Percentiles rank a stretch among this genome's conserved stretches.
Conservation (phyloP, 495 filamentous ascomycete genomes). For the Podospora australis region DNA sequence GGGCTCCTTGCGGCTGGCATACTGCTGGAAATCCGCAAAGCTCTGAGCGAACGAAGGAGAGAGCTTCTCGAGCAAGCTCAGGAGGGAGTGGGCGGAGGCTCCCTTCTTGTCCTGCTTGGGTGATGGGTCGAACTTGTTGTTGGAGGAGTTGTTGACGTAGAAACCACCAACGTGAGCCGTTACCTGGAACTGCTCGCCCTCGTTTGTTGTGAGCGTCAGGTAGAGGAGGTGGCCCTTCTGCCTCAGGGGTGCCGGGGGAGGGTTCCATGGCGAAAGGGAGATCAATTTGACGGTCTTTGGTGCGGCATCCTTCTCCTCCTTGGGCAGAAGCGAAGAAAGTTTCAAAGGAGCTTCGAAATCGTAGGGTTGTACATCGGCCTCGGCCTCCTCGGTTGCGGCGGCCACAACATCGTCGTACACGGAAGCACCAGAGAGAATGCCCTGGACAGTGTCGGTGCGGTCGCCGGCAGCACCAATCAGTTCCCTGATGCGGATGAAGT, state of each 20-base stretch:
- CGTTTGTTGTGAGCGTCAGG: conserved; percentile 76
- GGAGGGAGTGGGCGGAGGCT: conserved; percentile 73
- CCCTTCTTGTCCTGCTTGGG: conserved; percentile 62
- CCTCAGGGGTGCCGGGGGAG: conserved; percentile 81
- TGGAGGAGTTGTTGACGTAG: conserved; percentile 89
- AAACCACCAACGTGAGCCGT: conserved; percentile 92
- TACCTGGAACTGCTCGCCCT: conserved; percentile 89
- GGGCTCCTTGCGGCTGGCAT: conserved; percentile 75
- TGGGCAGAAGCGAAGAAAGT: conserved; percentile 65
- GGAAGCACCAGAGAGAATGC: conserved; percentile 78
- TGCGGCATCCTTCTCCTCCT: conserved; percentile 49
- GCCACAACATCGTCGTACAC: conserved; percentile 70
- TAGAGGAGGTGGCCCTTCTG: conserved; percentile 93
- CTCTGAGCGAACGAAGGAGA: conserved; percentile 74
- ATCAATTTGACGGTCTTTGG: conserved; percentile 89
- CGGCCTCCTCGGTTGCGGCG: conserved; percentile 43
- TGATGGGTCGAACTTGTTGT: conserved; percentile 84
- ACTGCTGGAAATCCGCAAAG: conserved; percentile 71
- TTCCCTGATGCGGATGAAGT: conserved; percentile 83
- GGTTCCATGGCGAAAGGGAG: conserved; percentile 90
- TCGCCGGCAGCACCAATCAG: conserved; percentile 87
- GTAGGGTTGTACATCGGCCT: conserved; percentile 57
- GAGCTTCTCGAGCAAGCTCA: conserved; percentile 66
- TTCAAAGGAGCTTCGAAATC: conserved; percentile 63
- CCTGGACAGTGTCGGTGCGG: conserved; percentile 80